Percentiles rank a stretch among this genome's conserved stretches.
phyloP scores from a whole-genome alignment of 2,329 filamentous ascomycete genomes.

The Aspergillus transmontanensis region DNA sequence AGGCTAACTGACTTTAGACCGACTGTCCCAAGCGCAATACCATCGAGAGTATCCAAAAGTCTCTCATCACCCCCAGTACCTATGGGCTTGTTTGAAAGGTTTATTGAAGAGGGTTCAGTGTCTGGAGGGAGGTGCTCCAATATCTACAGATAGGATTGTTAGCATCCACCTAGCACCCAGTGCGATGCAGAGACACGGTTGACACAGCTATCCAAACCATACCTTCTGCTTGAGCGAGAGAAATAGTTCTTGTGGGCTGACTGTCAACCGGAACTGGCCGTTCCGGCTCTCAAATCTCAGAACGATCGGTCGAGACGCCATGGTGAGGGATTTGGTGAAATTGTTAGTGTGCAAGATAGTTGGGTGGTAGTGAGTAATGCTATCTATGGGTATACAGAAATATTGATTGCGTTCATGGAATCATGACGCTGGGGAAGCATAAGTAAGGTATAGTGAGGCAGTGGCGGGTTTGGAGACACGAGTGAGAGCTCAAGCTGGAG shows the following conservation, averaged over 20 bases:
- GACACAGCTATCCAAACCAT: neutral
- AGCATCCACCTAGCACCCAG: conserved; percentile 6
- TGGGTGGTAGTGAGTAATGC: neutral
- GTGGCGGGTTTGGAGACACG: neutral
- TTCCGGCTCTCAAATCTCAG: conserved; percentile 87
- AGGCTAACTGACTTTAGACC: conserved; percentile 54
- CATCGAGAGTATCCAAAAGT: conserved; percentile 53
- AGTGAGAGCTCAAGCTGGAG: neutral
- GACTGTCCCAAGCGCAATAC: conserved; percentile 59
- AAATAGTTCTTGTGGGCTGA: conserved; percentile 76
- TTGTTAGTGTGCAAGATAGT: neutral
- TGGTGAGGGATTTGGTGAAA: conserved; percentile 20
- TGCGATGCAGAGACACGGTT: neutral
- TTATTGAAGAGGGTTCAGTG: conserved; percentile 57
- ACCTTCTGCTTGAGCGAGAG: conserved; percentile 54
- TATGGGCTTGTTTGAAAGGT: conserved; percentile 63
- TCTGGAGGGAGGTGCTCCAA: conserved; percentile 62
- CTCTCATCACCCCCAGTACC: conserved; percentile 59
- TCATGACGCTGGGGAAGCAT: neutral
- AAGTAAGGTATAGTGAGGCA: neutral
- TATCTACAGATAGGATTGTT: conserved; percentile 42
- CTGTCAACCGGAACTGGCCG: conserved; percentile 83
- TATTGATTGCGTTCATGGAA: neutral
- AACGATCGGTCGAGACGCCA: conserved; percentile 64
- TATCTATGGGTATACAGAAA: neutral